Conservation (phyloP, 305 asterid species). For the Solanum aculeatissimum region DNA sequence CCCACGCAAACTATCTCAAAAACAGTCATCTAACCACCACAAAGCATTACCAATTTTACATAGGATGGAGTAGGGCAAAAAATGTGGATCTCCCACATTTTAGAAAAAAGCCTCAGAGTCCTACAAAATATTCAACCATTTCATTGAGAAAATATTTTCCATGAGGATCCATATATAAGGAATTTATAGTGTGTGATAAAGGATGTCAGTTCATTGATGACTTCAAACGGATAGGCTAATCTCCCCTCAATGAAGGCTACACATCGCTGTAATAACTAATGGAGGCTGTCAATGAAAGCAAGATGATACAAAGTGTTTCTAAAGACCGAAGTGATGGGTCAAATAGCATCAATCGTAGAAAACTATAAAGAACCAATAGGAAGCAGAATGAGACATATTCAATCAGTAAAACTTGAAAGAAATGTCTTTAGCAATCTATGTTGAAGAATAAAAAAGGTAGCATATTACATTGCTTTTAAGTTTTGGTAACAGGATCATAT, state of each 20-base stretch:
- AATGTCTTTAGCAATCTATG: background rate
- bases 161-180: background rate
- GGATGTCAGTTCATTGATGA: background rate
- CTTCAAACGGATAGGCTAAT: background rate
- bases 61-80: background rate
- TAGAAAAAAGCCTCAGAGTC: background rate
- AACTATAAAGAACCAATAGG: background rate
- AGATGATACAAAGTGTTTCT: background rate
- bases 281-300: background rate
- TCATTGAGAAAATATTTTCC: background rate
- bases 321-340: background rate
- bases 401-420: background rate
- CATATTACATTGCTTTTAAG: background rate
- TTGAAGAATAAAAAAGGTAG: background rate
- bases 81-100: background rate
- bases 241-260: background rate
- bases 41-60: background rate
- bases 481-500: background rate
- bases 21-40: background rate
- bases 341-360: background rate
- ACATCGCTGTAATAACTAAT: background rate
- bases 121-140: background rate
- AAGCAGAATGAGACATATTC: background rate
- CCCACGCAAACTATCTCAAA: background rate
- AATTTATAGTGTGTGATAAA: background rate